These are phyloP conservation scores for Paecilomyces sp. DNA, from an alignment of 2,329 filamentous ascomycete species.

Conservation along the genomic window DNA sequence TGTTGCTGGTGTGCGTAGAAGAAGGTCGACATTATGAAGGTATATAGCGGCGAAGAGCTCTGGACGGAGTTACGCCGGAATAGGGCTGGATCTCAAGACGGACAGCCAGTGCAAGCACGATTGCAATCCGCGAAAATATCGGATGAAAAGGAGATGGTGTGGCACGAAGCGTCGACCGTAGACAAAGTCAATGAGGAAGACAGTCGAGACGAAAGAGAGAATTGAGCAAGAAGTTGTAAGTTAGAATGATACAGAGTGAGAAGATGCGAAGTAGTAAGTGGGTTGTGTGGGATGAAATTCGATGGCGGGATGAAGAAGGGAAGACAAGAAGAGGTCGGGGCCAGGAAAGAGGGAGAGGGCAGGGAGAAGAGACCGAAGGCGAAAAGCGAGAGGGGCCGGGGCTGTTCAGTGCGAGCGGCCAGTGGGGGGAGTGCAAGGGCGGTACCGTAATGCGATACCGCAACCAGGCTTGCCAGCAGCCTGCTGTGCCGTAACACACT, in stretches of 20 bases:
- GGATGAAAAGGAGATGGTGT: constrained; percentile 18
- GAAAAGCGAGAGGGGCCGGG: constrained; percentile 1
- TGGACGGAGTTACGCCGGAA: constrained; percentile 1
- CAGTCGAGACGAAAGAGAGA: constrained; percentile 8
- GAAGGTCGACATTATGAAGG: constrained; percentile 38
- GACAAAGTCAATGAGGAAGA: constrained; percentile 15
- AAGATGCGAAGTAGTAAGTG: neutral
- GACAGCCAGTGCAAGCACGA: neutral
- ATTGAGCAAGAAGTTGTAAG: constrained; percentile 7
- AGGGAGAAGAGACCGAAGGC: neutral
- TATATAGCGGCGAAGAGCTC: constrained; percentile 10
- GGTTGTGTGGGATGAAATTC: neutral
- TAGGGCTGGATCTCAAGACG: neutral
- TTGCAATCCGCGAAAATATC: neutral
- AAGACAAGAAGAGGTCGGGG: neutral
- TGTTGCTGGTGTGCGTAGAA: constrained; percentile 41
- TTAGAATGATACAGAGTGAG: constrained; percentile 4
- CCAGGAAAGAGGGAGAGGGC: constrained; percentile 6
- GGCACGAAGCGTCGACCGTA: constrained; percentile 11
- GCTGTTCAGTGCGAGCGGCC: neutral
- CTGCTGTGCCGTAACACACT: neutral
- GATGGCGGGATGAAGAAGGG: constrained; percentile 1
- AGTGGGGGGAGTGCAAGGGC: neutral
- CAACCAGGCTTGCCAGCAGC: neutral
- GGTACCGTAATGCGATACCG: neutral